Evolutionary conservation across 768 basidiomycete genomes (phyloP).

Genomic region (Tylopilus subfusipes): DNA sequence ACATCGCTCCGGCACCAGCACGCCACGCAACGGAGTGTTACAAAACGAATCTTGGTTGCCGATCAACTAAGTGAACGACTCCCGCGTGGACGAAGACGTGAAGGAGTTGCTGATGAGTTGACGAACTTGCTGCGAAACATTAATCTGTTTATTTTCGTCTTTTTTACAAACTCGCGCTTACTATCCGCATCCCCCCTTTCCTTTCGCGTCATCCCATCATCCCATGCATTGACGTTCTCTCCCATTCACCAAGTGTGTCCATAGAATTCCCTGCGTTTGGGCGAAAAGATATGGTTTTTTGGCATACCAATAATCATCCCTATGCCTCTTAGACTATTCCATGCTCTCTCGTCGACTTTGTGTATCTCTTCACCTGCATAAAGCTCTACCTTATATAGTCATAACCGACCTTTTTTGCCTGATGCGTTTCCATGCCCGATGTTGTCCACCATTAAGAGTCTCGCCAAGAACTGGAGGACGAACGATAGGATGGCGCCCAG

Average conservation of each 20-base stretch:
- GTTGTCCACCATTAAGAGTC: background rate
- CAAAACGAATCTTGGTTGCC: constrained; percentile 22
- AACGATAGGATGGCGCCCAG: constrained; percentile 28
- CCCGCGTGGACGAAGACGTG: constrained; percentile 11
- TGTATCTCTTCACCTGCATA: constrained; percentile 9
- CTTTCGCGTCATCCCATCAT: background rate
- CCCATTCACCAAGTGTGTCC: constrained; percentile 1
- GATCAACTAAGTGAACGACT: constrained; percentile 7
- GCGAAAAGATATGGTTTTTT: background rate
- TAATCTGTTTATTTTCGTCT: background rate
- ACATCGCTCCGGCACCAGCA: constrained; percentile 18
- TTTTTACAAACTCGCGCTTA: background rate
- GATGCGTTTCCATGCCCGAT: background rate
- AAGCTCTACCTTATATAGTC: constrained; percentile 6
- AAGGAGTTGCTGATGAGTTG: constrained; percentile 14
- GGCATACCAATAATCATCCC: background rate
- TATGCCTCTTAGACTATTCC: background rate
- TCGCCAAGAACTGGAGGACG: constrained; percentile 3
- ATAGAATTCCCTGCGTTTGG: background rate
- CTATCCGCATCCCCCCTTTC: background rate
- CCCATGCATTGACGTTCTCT: background rate
- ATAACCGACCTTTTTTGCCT: background rate
- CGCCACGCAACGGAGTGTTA: constrained; percentile 16
- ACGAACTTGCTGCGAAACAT: constrained; percentile 7
- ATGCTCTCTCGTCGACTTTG: background rate